Percentiles rank a stretch among this genome's conserved stretches.
Conservation (phyloP, 1,139 yeast species). For the Blastobotrys proliferans region DNA sequence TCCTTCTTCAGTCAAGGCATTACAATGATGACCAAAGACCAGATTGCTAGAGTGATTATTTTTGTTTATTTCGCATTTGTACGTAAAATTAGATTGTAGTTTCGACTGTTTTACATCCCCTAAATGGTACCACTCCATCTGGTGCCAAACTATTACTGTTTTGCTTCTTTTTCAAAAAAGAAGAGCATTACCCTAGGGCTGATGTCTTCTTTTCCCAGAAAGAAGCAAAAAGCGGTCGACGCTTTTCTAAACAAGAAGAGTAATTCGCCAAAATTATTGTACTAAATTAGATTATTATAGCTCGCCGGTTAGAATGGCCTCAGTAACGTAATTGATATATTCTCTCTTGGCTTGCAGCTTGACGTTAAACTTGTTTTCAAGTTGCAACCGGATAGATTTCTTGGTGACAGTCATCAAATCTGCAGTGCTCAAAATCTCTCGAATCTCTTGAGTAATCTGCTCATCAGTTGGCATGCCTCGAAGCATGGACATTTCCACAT, state of each 20-base stretch:
- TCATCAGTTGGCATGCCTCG: conserved; percentile 35
- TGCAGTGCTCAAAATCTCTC: conserved; percentile 37
- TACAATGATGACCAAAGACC: conserved; percentile 36
- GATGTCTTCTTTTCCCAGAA: no score
- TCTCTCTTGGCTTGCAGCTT: conserved; percentile 35
- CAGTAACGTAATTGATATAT: conserved; percentile 39
- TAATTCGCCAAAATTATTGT: no score
- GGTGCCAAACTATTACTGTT: no score
- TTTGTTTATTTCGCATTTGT: conserved; percentile 20
- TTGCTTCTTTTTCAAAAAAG: no score
- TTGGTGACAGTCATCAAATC: conserved; percentile 40
- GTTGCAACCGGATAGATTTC: conserved; percentile 35
- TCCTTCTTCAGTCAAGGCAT: conserved; percentile 37
- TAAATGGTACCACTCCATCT: no score
- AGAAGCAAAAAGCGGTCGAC: no score
- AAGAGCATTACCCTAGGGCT: no score
- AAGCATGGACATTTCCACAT: conserved; percentile 26
- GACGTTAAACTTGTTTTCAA: conserved; percentile 37
- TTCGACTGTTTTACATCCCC: neutral
- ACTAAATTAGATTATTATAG: conserved; percentile 26
- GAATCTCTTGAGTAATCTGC: conserved; percentile 35
- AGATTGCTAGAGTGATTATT: conserved; percentile 30
- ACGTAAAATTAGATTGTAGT: neutral
- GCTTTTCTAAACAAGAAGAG: no score
- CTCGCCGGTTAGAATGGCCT: conserved; percentile 40